Base-by-base conservation (phyloP, 2,329 filamentous ascomycete species). In the Gremmenia infestans region DNA sequence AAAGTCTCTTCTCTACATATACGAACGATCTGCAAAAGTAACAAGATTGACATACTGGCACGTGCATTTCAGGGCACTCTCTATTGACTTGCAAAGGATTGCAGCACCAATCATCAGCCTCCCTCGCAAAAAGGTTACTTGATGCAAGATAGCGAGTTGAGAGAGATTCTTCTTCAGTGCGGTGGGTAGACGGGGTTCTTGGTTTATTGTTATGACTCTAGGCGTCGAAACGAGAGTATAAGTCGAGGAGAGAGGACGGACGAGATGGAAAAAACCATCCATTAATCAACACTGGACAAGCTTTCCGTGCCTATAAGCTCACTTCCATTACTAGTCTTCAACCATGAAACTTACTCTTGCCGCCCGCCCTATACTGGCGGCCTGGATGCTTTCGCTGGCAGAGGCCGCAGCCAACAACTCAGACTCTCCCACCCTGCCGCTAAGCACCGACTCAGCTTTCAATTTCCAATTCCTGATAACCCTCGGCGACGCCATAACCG, bases 401-500 rank as follows among this genome's bases (percentile, higher is more conserved):
- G 39, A 14, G 14, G 14, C 39, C 39, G 39, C 39, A 8, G 3
- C 39, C 39, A 40, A 40, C 39, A 14, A n/a, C 39, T 40, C 39
- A 8, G 39, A 40, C 39, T 40, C 39, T 40, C 39, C 39, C 39
- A 40, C 39, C 14, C 23, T 35, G 15, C 39, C 19, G 17, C 50
- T 52, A 4, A 52, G 50, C 40, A 28, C 19, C 50, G 40, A 52
- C 40, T 17, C 40, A 5, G 50, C 40, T 19, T 57, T 57, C 43
- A 39, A 58, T 19, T 58, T 54, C 37, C 40, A 58, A 37, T 23
- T 58, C 17, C 48, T 58, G 3, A 32, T 48, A 4, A 36, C 15
- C 8, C 40, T 58, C 15, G 23, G 32, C 3, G 8, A 28, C 2
- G 48, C 52, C 3, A 22, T 35, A 25, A 47, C 50, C 6, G 14